Base-by-base conservation (phyloP, 306 rosid genomes). In the Hippophae tibetana region DNA sequence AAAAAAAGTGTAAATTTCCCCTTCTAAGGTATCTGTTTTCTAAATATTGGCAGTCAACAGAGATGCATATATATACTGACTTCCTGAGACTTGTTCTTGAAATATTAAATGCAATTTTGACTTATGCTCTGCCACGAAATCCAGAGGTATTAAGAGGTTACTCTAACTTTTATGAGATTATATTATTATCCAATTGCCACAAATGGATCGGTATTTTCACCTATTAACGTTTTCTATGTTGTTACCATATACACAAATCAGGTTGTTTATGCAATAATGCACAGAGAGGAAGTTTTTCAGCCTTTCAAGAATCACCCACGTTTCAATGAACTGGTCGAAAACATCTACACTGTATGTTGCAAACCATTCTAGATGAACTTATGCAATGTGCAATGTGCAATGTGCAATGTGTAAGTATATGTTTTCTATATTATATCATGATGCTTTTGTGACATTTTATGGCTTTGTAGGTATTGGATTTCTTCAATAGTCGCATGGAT, bases 11-110 rank as follows among this genome's bases (percentile, higher is more conserved):
- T 31, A 31, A 31, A 31, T 45, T 23, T 42, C 44, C 49, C 69
- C 52, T 43, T 38, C 82, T 82, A 66, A 86, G 63, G 67, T 52
- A 23, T 60, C 53, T 63, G 1, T 43, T 64, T 59, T 67, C 58
- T 60, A 4, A 31, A 31, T 31, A 27, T 52, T 56, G 80, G 84
- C 89, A 93, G 99, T 89, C 97, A 52, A 86, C 95, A 41, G 99
- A 93, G 70, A 69, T 88, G 76, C 97, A 93, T 68, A 88, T 93
- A 73, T 88, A 88, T 68, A 93, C 95, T 0, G 99, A 93, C 83
- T 93, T 93, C 84, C 65, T 93, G 82, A 88, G 99, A 77, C 97
- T 93, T 68, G 99, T 93, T 44, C 97, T 93, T 58, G 99, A 88
- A 82, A 88, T 93, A 77, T 66, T 93, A 65, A 93, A 93, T 77